Base-by-base conservation (phyloP, 371 early-diverging fungal genomes). In the Racocetra persica region DNA sequence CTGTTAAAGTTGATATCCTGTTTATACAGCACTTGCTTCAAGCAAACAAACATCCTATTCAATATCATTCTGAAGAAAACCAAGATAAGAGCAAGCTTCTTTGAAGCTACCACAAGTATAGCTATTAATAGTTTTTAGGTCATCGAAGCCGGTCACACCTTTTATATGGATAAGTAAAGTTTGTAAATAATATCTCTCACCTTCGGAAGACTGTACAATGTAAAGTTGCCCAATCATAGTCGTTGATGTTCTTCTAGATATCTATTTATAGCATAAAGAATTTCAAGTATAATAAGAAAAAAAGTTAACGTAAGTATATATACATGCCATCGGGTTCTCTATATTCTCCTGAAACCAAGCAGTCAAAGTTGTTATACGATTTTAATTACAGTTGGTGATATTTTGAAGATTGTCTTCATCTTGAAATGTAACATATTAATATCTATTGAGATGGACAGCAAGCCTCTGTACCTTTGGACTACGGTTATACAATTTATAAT, bases 401-500 rank as follows among this genome's bases (percentile, higher is more conserved):
- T 82, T 60, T n/a, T 82, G 41, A 7, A 65, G 24, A 20, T 60
- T 18, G 4, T 57, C 74, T 49, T 75, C 51, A 0, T 26, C 66
- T 55, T 69, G 22, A 70, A 81, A 84, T n/a, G 16, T 24, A 14
- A 85, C 78, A 36, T 0, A 51, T 20, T 85, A 83, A 4, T 74
- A 22, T 16, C 79, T n/a, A n/a, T n/a, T 67, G 45, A 38, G 59
- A 20, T 83, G 69, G 45, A 32, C 32, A 2, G 32, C 4, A 2
- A 32, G 32, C 4, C 32, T 32, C 32, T 32, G 55, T 20, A 82
- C 62, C 0, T 14, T 0, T 28, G 86, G 83, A 62, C 38, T 75
- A 14, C 81, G 79, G 5, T 38, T 24, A 41, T 86, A 82, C 66
- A 84, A 11, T 0, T 38, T n/a, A 45, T 84, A 86, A 36, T 55